Evolutionary conservation across 2,329 filamentous ascomycete genomes (phyloP).

Genomic region (Aspergillus phoenicis): DNA sequence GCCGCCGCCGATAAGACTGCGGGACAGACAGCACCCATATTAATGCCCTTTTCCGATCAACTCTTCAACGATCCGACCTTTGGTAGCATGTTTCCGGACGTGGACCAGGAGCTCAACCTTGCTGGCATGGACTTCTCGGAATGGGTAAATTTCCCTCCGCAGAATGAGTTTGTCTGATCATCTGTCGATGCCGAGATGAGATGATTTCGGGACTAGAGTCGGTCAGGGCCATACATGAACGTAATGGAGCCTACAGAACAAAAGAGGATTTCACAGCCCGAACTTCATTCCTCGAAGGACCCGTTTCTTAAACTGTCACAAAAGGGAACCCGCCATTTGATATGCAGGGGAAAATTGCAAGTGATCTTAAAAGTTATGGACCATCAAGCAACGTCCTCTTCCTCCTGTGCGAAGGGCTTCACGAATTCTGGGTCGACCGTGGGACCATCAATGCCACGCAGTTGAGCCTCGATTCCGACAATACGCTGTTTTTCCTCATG

Average conservation of each 20-base stretch:
- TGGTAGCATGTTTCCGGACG: conserved; percentile 38
- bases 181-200: background rate
- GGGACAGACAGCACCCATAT: conserved; percentile 26
- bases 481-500: conserved; percentile 44
- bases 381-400: conserved; percentile 19
- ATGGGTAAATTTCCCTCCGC: conserved; percentile 42
- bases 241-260: background rate
- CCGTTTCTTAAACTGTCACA: background rate
- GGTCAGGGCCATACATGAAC: background rate
- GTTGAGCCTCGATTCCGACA: conserved; percentile 41
- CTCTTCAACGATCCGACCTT: conserved; percentile 40
- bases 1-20: conserved; percentile 18
- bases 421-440: background rate
- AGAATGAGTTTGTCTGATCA: conserved; percentile 23
- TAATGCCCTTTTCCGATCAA: conserved; percentile 43
- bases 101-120: conserved; percentile 35
- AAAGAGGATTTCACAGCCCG: background rate
- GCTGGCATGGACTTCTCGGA: conserved; percentile 43
- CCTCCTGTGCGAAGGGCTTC: conserved; percentile 27
- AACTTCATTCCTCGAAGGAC: background rate
- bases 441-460: conserved; percentile 30
- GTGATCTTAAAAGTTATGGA: background rate
- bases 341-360: background rate
- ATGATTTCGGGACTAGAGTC: background rate
- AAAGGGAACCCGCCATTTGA: background rate